These are phyloP conservation scores for Geopyxis carbonaria DNA, from an alignment of 495 filamentous ascomycete species.

Conservation along the genomic window DNA sequence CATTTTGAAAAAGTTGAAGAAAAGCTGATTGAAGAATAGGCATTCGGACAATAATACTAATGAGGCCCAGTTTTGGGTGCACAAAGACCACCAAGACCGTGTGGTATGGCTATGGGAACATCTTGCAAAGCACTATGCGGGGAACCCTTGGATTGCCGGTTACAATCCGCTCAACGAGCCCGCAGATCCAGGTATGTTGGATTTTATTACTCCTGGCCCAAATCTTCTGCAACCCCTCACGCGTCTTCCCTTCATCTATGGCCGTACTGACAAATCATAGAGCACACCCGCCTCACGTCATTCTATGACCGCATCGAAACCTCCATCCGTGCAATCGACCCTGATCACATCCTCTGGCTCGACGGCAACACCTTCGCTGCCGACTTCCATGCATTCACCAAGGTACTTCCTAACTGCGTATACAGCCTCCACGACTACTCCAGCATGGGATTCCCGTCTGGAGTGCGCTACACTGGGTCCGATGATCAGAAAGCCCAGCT, in stretches of 20 bases:
- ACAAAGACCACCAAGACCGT: constrained; percentile 43
- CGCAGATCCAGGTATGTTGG: constrained; percentile 30
- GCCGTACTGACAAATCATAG: not conserved
- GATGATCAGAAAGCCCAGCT: constrained; percentile 34
- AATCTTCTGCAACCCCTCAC: not conserved
- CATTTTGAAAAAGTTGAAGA: no score
- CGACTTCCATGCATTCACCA: constrained; percentile 28
- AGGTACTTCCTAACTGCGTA: constrained; percentile 33
- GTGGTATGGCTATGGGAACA: constrained; percentile 44
- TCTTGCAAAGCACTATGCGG: constrained; percentile 37
- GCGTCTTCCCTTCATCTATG: not conserved
- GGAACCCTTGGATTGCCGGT: constrained; percentile 39
- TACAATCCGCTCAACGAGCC: constrained; percentile 54
- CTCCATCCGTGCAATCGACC: constrained; percentile 40
- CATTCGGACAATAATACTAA: constrained; percentile 41
- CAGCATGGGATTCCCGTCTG: constrained; percentile 38
- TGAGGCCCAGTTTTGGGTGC: constrained; percentile 45
- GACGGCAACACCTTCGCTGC: constrained; percentile 51
- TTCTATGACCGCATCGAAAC: constrained; percentile 44
- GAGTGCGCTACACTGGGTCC: constrained; percentile 36
- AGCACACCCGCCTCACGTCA: constrained; percentile 35
- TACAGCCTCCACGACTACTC: constrained; percentile 47
- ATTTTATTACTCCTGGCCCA: not conserved
- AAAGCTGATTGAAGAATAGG: constrained; percentile 1
- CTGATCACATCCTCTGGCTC: constrained; percentile 46